Base-by-base conservation (phyloP, 306 rosid species). In the Dalbergia oliveri region DNA sequence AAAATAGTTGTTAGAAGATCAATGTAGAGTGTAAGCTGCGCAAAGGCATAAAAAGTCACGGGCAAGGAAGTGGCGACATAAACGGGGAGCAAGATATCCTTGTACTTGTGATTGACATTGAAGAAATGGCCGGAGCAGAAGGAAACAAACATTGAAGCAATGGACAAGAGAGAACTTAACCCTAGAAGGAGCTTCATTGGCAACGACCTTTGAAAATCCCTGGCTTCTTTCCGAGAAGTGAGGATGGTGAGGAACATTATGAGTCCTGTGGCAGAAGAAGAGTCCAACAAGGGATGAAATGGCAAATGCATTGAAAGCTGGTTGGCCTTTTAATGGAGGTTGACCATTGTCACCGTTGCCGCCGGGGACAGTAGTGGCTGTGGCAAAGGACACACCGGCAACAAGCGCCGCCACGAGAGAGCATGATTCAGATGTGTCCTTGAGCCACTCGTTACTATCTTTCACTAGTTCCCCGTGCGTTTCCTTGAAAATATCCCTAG, bases 181-280 rank as follows among this genome's bases (percentile, higher is more conserved):
- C 93, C 94, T 5, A 85, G 3, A 13, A 88, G 56, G 33, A 91
- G 90, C 73, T 84, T 89, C 4, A 47, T n/a, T 2, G 91, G 93
- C 79, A 91, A 54, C 41, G 62, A 82, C 5, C 13, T 51, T 0
- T 75, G 80, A 68, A 91, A 93, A 76, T 89, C 93, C 33, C 65
- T 86, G 33, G 80, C 87, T 50, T 86, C 84, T 69, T 85, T 83
- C 19, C 87, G 68, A 0, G 94, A 89, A 10, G 88, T 89, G 65
- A 89, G 79, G 35, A 93, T 87, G 12, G 94, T 8, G 8, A 91
- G 93, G 71, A 93, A 93, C 89, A 90, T 88, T 11, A 91, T 78
- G 70, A 91, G 68, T 18, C 92, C 73, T 0, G 91, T 91, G 43
- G 86, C 87, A 93, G 80, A 82, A 88, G 65, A 88, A 86, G 0